Base-by-base conservation (phyloP, 495 filamentous ascomycete species). In the Alectoria sarmentosa region DNA sequence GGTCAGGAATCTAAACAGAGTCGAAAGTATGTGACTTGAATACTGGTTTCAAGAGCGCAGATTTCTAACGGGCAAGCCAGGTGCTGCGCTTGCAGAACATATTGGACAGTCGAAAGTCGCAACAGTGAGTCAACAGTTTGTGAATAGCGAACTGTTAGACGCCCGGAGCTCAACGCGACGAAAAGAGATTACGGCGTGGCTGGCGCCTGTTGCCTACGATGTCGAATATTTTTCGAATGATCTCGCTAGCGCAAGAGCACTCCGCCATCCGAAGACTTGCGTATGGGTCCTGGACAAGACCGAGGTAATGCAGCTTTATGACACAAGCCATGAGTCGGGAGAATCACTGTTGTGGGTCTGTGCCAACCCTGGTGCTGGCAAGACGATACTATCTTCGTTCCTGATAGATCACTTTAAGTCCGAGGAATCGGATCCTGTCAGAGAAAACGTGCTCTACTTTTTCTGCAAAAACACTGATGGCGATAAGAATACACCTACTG, bases 361-460 rank as follows among this genome's bases (percentile, higher is more conserved):
- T 44, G 34, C 52, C 7, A 44, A 46, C 37, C 54, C 62, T 23
- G 62, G 62, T 11, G 39, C 62, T 5, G 62, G 62, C 19, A 59
- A 59, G 32, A 64, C 62, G 17, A n/a, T 64, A 14, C 54, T 64
- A 17, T 64, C 62, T 11, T 64, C 62, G 19, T 64, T 58, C 34
- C n/a, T 64, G 34, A 59, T 64, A 17, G 39, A 58, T 30, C 32
- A 32, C 13, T 58, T 30, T 23, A 7, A 54, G 48, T 23, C 52
- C 17, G 19, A 37, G 23, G 38, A 19, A n/a, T 1, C 38, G 38
- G 42, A 58, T 21, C 15, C 23, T 28, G n/a, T 30, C 26, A 11
- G n/a, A 26, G 32, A 9, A 9, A 32, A 58, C n/a, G 39, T 37
- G 11, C 21, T 64, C 28, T 64, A 64, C 42, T 64, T 64, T 26